Conservation (phyloP, 176 grass and related monocot genomes). For the Aegilops tauschii region DNA sequence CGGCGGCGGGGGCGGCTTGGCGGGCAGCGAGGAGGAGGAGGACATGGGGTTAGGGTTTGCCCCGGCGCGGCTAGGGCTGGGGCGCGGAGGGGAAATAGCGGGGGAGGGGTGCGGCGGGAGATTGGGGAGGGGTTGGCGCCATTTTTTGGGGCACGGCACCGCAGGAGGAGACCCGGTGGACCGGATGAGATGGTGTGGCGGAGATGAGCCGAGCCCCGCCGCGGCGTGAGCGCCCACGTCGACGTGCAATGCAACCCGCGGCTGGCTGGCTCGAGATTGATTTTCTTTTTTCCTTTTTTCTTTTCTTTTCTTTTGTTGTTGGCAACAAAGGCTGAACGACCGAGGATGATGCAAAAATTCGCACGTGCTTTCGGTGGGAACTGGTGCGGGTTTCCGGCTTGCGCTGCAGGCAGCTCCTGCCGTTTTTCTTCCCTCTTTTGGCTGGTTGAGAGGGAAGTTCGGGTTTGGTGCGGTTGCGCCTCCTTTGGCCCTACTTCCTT, state of each 20-base stretch:
- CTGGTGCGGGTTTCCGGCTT: no score
- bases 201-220: background rate
- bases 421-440: background rate
- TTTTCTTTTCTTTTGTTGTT: background rate
- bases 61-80: background rate
- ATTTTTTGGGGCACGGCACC: conserved; percentile 21
- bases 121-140: conserved; percentile 39
- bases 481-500: no score
- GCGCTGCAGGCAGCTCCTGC: no score
- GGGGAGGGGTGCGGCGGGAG: background rate
- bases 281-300: no score
- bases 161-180: background rate
- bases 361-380: background rate
- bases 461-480: background rate
- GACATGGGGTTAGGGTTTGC: conserved; percentile 38
- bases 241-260: background rate
- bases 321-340: no score
- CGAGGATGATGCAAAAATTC: background rate
- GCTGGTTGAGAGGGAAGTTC: no score
- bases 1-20: conserved; percentile 25
- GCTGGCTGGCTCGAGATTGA: background rate
- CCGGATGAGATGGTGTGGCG: background rate
- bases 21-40: conserved; percentile 35
- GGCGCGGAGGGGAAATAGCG: conserved; percentile 11
- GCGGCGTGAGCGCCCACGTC: background rate